Evolutionary conservation across 768 basidiomycete species (phyloP).

Genomic region (Amanita exitialis): DNA sequence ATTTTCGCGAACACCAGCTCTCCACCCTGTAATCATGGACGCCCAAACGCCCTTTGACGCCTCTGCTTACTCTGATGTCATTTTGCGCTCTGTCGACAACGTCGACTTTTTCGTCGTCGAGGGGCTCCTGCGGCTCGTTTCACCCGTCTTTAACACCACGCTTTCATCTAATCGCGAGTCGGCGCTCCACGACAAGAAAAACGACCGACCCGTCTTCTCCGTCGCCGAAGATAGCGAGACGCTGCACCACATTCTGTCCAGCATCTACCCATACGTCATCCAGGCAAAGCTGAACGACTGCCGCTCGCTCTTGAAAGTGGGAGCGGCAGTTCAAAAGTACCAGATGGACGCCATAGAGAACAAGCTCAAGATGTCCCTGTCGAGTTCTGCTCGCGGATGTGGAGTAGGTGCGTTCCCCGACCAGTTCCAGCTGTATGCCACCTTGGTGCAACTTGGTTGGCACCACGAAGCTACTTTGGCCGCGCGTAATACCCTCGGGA

Average conservation of each 20-base stretch:
- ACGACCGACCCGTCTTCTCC: constrained; percentile 5
- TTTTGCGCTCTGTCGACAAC: constrained; percentile 18
- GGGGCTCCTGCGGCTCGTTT: constrained; percentile 18
- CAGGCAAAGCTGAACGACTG: not conserved
- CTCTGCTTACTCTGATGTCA: constrained; percentile 12
- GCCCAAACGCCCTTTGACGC: constrained; percentile 1
- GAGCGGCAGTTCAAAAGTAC: not conserved
- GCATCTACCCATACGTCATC: constrained; percentile 1
- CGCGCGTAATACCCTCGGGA: not conserved
- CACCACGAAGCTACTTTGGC: not conserved
- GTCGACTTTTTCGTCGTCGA: constrained; percentile 20
- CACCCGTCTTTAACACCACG: constrained; percentile 22
- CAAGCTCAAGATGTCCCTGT: not conserved
- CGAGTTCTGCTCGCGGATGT: not conserved
- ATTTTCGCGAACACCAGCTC: not conserved
- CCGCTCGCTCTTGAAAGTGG: constrained; percentile 1
- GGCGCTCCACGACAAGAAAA: not conserved
- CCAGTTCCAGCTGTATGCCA: not conserved
- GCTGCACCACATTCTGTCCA: constrained; percentile 7
- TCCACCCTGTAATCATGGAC: not conserved
- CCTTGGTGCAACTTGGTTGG: constrained; percentile 1
- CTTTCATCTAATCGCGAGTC: constrained; percentile 14
- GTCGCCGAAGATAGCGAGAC: constrained; percentile 9
- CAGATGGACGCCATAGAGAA: not conserved
- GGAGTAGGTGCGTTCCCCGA: not conserved